Percentiles rank a stretch among this genome's conserved stretches.
These are phyloP conservation scores for Tolypocladium cylindrosporum DNA, from an alignment of 2,329 filamentous ascomycete genomes.

Conservation along the genomic window DNA sequence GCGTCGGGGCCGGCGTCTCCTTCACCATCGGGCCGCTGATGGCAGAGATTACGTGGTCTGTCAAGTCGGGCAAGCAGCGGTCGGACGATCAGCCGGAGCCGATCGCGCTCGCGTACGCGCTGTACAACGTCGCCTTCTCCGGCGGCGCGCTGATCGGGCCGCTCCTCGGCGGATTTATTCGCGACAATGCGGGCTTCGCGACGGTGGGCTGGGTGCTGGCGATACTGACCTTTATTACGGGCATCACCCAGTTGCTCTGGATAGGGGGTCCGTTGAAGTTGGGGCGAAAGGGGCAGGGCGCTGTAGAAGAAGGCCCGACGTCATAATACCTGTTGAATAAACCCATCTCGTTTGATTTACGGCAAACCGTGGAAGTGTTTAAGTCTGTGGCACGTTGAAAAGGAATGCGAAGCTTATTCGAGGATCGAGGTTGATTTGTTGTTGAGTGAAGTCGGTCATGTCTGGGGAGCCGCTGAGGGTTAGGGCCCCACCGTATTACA, in stretches of 20 bases:
- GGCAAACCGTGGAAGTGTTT: neutral
- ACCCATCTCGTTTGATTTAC: neutral
- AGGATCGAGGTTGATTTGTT: neutral
- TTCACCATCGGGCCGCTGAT: constrained; percentile 24
- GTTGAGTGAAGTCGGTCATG: neutral
- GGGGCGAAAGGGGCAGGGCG: neutral
- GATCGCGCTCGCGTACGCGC: constrained; percentile 23
- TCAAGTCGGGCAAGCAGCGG: constrained; percentile 11
- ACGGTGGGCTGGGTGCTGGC: constrained; percentile 21
- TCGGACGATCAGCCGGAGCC: constrained; percentile 9
- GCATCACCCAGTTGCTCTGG: constrained; percentile 16
- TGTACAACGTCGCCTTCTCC: constrained; percentile 25
- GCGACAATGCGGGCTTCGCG: constrained; percentile 20
- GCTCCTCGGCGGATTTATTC: constrained; percentile 22
- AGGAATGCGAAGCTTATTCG: neutral
- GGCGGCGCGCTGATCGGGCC: constrained; percentile 21
- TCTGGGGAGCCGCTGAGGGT: neutral
- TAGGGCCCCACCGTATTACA: neutral
- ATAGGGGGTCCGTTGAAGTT: constrained; percentile 14
- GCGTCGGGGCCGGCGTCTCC: constrained; percentile 17
- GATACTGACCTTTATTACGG: constrained; percentile 16
- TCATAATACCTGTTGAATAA: neutral
- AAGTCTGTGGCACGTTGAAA: neutral
- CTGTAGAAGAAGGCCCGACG: neutral
- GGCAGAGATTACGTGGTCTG: constrained; percentile 24